A percentile compares a stretch with the other conserved stretches of the same genome.
Conservation (phyloP, 2,329 filamentous ascomycete genomes). For the Talaromyces sp. region DNA sequence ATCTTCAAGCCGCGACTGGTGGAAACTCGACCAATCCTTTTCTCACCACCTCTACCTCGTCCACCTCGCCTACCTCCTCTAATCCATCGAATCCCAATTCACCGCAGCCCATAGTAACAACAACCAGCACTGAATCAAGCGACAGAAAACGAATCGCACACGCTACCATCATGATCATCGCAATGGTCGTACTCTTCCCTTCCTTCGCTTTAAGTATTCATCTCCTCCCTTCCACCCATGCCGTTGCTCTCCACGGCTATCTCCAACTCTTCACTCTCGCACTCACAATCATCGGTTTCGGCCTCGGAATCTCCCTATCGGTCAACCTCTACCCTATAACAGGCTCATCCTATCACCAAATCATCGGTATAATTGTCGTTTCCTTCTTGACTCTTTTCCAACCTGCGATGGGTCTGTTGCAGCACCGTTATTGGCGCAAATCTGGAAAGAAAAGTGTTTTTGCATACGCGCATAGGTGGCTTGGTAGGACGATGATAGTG, state of each 20-base stretch:
- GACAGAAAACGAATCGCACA: conserved; percentile 24
- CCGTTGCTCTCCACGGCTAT: conserved; percentile 42
- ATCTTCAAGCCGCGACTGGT: conserved; percentile 25
- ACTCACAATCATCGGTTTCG: conserved; percentile 48
- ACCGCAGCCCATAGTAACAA: neutral
- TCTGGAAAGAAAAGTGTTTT: conserved; percentile 44
- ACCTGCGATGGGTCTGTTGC: conserved; percentile 50
- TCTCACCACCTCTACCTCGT: conserved; percentile 17
- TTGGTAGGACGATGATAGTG: conserved; percentile 50
- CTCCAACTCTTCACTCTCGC: conserved; percentile 50
- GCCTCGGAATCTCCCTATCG: conserved; percentile 51
- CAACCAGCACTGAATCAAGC: neutral
- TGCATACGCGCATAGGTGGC: conserved; percentile 54
- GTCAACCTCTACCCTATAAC: conserved; percentile 35
- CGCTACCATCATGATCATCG: conserved; percentile 39
- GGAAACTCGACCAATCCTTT: conserved; percentile 25
- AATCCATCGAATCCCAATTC: neutral
- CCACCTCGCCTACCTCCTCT: neutral
- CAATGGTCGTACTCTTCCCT: conserved; percentile 42
- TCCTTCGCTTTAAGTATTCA: conserved; percentile 32
- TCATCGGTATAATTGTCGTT: conserved; percentile 55
- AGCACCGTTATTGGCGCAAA: conserved; percentile 51
- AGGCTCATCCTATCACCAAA: conserved; percentile 42
- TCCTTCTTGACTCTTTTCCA: conserved; percentile 54
- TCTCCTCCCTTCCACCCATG: conserved; percentile 38